phyloP scores from a whole-genome alignment of 2,329 filamentous ascomycete genomes.

The Fusarium liriodendri region DNA sequence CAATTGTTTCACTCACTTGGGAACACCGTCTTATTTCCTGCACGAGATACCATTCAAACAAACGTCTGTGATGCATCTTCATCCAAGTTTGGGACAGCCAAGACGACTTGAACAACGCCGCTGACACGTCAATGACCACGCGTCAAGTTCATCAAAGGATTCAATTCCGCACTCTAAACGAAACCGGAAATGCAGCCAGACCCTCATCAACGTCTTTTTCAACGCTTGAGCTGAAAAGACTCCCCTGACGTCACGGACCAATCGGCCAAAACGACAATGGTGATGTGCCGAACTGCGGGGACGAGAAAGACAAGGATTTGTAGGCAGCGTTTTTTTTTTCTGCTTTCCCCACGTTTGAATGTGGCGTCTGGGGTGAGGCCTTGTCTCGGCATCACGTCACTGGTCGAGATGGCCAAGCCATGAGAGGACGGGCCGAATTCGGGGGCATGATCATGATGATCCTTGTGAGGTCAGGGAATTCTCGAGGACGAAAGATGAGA shows the following conservation, averaged over 20 bases:
- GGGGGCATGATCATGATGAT: conserved; percentile 3
- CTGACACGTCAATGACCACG: conserved; percentile 33
- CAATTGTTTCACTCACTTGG: not conserved
- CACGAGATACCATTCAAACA: not conserved
- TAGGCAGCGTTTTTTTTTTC: not conserved
- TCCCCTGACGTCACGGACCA: conserved; percentile 38
- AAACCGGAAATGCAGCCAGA: not conserved
- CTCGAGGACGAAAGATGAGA: not conserved
- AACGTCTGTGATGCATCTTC: not conserved
- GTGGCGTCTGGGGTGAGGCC: conserved; percentile 32
- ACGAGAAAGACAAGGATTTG: conserved; percentile 19
- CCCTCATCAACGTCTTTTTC: not conserved
- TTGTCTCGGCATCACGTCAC: conserved; percentile 30
- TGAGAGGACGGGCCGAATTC: conserved; percentile 9
- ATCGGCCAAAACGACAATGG: conserved; percentile 32
- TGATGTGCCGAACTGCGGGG: conserved; percentile 37
- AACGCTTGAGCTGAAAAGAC: not conserved
- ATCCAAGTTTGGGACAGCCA: conserved; percentile 7
- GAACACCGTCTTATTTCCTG: not conserved
- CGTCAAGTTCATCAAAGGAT: not conserved
- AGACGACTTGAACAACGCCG: conserved; percentile 20
- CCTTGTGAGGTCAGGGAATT: not conserved
- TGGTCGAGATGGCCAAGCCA: not conserved
- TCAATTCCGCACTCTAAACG: conserved; percentile 20
- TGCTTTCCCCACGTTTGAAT: conserved; percentile 35